These are phyloP conservation scores for Aspergillus piperis DNA, from an alignment of 2,329 filamentous ascomycete genomes.

Conservation along the genomic window DNA sequence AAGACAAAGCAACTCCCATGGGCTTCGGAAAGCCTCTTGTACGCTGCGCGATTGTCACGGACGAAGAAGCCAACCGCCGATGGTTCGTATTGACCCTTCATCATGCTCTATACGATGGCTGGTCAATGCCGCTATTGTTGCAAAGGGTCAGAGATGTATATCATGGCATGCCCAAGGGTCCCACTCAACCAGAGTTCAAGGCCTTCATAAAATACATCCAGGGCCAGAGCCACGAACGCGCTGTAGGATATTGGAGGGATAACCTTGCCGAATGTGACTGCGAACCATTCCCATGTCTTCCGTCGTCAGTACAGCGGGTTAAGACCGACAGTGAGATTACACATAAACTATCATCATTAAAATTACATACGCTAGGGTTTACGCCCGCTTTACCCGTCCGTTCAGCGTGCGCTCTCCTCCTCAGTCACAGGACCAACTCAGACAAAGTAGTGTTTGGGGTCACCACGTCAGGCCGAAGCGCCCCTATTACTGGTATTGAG, in stretches of 20 bases:
- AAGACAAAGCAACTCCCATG: slow-evolving; percentile 20
- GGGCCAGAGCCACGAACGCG: not conserved
- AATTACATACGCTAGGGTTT: slow-evolving; percentile 15
- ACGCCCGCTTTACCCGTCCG: slow-evolving; percentile 47
- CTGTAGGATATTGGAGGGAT: no score
- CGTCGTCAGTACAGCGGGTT: no score
- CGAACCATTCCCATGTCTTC: no score
- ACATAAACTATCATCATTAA: not conserved
- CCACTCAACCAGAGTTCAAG: slow-evolving; percentile 15
- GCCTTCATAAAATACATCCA: slow-evolving; percentile 44
- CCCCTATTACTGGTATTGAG: slow-evolving; percentile 42
- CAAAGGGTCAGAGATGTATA: slow-evolving; percentile 7
- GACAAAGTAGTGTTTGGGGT: slow-evolving; percentile 46
- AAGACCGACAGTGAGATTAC: no score
- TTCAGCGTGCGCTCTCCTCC: slow-evolving; percentile 45
- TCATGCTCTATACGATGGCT: slow-evolving; percentile 49
- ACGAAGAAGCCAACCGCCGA: not conserved
- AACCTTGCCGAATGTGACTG: no score
- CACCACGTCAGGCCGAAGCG: slow-evolving; percentile 49
- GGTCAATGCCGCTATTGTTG: slow-evolving; percentile 15
- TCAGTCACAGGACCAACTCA: slow-evolving; percentile 39
- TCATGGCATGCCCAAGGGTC: slow-evolving; percentile 18
- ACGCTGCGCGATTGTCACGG: slow-evolving; percentile 19
- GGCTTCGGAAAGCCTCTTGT: slow-evolving; percentile 23
- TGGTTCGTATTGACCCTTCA: slow-evolving; percentile 48